Base-by-base conservation (phyloP, 208 protist genomes). In the Acanthamoeba triangularis region DNA sequence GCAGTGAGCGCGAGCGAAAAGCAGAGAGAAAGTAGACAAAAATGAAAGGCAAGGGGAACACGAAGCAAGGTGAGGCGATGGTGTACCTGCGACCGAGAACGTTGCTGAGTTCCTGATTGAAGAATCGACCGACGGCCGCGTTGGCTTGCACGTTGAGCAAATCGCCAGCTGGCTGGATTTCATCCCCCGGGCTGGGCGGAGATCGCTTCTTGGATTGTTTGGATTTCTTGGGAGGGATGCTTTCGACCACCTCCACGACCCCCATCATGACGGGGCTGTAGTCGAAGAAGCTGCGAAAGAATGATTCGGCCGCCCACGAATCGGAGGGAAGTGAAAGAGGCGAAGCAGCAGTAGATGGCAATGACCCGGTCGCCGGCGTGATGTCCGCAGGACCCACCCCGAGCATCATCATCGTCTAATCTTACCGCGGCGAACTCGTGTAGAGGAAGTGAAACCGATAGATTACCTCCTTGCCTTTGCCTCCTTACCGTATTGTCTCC, bases 211-310 rank as follows among this genome's bases (percentile, higher is more conserved):
- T 80, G 35, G 33, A n/a, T 44, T 80, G 47, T 25, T 80, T 80
- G 72, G 11, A 54, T 54, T 54, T 80, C 72, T 80, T 80, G 16
- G n/a, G 23, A 30, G 5, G n/a, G 69, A 20, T 54, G 16, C 13
- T 25, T 18, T 72, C 33, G 1, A 87, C n/a, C 3, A 87, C 78
- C 78, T 87, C 78, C 23, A 87, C 78, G 11, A 87, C 78, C 0
- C 78, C 78, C 78, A 87, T 87, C 78, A 87, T 87, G 20, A 87
- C 30, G 47, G 78, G 78, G 78, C 78, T 87, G 49, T 87, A 37
- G 28, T 87, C 78, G 49, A 63, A 87, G 49, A 87, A 87, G 78
- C 78, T 87, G 10, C 78, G 41, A 37, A 63, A 61, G 78, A 87
- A 87, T 4, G 78, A 28, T 13, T 87, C 78, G 47, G 13, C 78